Evolutionary conservation across 1,139 yeast genomes (phyloP), one percentile per base, ranked within the genome.

Genomic region (Kodamaea sp.): DNA sequence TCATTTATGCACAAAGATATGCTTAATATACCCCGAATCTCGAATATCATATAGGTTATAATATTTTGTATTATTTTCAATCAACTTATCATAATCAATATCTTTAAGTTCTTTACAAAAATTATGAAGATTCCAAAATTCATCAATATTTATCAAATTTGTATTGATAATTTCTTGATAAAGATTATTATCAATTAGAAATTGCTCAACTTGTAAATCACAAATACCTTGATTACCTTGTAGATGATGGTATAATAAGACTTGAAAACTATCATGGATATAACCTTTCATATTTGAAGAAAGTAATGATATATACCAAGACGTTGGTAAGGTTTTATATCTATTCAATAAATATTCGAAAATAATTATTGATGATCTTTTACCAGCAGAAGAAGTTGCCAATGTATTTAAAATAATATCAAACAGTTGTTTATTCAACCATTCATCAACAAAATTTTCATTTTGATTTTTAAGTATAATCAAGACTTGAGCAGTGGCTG

Each of bases 391-490:
- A 1, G 65, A 62, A 15, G 48, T 48, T 4, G 67, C 50, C 26
- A 68, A 32, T 5, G 70, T 50, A 29, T 55, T 47, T 10, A 63
- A 36, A 1, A 70, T 54, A 7, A 70, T 63, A 31, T 58, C 46
- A 37, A 52, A 54, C 66, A 67, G 70, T 11, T 62, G 65, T 0
- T 34, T 25, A 40, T 65, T 54, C 2, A 69, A 48, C 64, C 65
- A 61, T 8, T 55, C 51, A 1, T 28, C 23, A 8, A 44, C 20
- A 24, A 57, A 49, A 5, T 42, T 34, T 0, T 49, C 39, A 32
- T 63, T 55, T 11, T 51, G 22, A 12, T 47, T 41, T 24, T 56
- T 51, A 7, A 67, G 38, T 5, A 48, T 48, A 4, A 43, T 36
- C 8, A 70, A 47, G 0, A 58, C 60, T 29, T 52, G 47, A 0